Base-by-base conservation (phyloP, 345 rosid genomes). In the Linum trigynum region DNA sequence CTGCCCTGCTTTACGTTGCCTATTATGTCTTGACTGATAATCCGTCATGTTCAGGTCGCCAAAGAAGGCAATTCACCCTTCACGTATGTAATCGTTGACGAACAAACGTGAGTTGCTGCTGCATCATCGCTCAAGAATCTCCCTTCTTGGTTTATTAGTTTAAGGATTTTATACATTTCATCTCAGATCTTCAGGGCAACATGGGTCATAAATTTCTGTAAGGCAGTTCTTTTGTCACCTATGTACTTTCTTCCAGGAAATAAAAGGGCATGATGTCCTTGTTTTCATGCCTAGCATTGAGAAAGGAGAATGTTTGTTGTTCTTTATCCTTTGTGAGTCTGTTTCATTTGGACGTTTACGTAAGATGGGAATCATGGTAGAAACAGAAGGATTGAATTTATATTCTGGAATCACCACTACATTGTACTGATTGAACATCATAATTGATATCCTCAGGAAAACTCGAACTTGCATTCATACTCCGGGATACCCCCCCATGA, bases 381-480 rank as follows among this genome's bases (percentile, higher is more conserved):
- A 59, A 43, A 45, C 5, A 15, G 41, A 32, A 43, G 11, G 45
- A 17, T 8, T 16, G 5, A 55, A 61, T 16, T 36, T 16, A 17
- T 23, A 32, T 2, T 74, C 23, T 36, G 65, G 66, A 53, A 39
- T 65, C 0, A 32, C 14, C 15, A 7, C 14, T 38, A 23, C 9
- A 60, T 35, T 59, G 15, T 0, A 38, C 7, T 37, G 15, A 23
- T 23, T 23, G 48, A 61, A 68, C 64, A 58, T 53, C 38, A 4
- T 41, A 65, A 61, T n/a, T 60, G 14, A 53, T 64, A 68, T 63
- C 73, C 78, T 56, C 81, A 92, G 98, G 82, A 83, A 85, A 76
- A 92, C 96, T 17, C 96, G 98, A 5, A 92, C 98, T 38, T 92
- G 97, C 75, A 92, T 90, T 65, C 90, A 90, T 64, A 86, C 96